A percentile compares a stretch with the other conserved stretches of the same genome.
phyloP scores from a whole-genome alignment of 345 rosid genomes.

The Erodium maritimum region DNA sequence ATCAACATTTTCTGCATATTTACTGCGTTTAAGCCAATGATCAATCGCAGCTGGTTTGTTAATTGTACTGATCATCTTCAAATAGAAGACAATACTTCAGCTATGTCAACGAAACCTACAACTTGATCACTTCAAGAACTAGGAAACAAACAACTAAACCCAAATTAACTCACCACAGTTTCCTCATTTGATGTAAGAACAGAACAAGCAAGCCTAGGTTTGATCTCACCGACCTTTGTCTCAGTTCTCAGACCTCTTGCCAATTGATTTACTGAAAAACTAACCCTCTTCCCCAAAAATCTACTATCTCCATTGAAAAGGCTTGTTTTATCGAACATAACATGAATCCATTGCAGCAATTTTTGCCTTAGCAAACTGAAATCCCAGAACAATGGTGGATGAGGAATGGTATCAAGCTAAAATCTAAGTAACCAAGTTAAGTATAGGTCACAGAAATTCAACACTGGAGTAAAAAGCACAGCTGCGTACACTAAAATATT shows the following conservation, averaged over 20 bases:
- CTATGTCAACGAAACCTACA: no score
- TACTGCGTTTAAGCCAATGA: no score
- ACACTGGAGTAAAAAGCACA: conserved; percentile 15
- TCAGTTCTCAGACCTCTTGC: conserved; percentile 24
- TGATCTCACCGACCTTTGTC: conserved; percentile 22
- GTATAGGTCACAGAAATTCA: conserved; percentile 32
- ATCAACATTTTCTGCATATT: no score
- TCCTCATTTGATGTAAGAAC: conserved; percentile 59
- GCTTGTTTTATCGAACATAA: conserved; percentile 28
- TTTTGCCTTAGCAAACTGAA: neutral
- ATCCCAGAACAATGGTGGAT: no score
- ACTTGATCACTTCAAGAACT: no score
- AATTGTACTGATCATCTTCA: no score
- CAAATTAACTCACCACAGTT: conserved; percentile 34
- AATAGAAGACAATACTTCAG: no score
- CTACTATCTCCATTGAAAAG: conserved; percentile 27
- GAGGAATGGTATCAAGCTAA: no score
- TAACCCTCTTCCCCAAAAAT: no score
- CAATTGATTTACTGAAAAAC: conserved; percentile 19
- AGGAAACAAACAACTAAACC: no score
- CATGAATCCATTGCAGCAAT: conserved; percentile 50
- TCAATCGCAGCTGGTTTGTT: no score
- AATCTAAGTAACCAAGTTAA: conserved; percentile 35
- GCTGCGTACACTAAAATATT: conserved; percentile 9
- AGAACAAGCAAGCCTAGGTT: conserved; percentile 45